Percentiles rank a stretch among this genome's conserved stretches.
phyloP scores from a whole-genome alignment of 1,284 basidiomycete species.

The Peniophora sp. region DNA sequence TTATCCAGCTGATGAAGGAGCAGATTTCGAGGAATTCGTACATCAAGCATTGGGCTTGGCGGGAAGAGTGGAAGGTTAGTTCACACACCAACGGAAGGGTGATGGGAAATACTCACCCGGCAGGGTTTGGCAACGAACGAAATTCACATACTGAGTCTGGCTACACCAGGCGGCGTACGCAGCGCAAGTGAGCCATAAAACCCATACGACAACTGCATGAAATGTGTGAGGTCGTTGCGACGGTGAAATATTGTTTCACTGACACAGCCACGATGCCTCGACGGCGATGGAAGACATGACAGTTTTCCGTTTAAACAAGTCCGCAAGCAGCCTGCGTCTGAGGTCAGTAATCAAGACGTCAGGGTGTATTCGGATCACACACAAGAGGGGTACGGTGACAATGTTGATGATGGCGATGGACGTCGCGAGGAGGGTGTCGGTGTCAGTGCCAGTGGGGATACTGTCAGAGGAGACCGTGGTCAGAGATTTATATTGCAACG shows the following conservation, averaged over 20 bases:
- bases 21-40: conserved; percentile 8
- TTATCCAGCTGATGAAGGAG: conserved; percentile 10
- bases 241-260: conserved; percentile 1
- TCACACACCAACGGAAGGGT: neutral
- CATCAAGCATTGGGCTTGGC: neutral
- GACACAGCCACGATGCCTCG: conserved; percentile 9
- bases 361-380: neutral
- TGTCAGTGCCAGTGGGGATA: neutral
- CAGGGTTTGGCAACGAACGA: neutral
- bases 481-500: no score
- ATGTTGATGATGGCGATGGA: neutral
- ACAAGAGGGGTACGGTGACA: neutral
- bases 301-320: conserved; percentile 6
- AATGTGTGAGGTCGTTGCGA: neutral
- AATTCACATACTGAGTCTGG: neutral
- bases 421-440: neutral
- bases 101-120: neutral
- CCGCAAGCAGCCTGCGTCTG: conserved; percentile 2
- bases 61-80: no score
- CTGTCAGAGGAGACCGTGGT: no score
- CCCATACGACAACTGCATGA: neutral
- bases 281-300: conserved; percentile 8
- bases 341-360: neutral
- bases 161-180: conserved; percentile 1
- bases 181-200: neutral